phyloP scores from a whole-genome alignment of 176 grass and related monocot species.

The Metroxylon sagu region DNA sequence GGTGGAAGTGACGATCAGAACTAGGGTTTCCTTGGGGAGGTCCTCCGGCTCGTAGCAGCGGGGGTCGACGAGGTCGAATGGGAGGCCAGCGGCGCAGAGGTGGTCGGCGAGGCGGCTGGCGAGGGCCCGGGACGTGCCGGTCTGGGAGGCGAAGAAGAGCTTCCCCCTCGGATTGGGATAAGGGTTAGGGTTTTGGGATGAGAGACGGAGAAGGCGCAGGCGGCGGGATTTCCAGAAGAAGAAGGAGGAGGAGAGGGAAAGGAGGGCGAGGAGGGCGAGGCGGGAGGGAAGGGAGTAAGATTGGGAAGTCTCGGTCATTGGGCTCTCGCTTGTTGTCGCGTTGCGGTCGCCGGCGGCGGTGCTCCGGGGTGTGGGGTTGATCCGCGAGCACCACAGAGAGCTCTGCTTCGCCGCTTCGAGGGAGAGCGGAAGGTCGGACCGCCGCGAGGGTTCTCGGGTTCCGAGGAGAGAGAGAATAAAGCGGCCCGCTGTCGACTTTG shows the following conservation, averaged over 20 bases:
- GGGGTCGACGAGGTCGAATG: conserved; percentile 37
- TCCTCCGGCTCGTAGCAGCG: conserved; percentile 58
- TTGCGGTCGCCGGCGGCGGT: background rate
- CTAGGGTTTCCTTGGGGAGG: conserved; percentile 38
- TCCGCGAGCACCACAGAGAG: too few relatives aligned
- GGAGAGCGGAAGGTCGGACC: too few relatives aligned
- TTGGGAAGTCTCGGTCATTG: conserved; percentile 14
- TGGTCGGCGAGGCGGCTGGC: conserved; percentile 32
- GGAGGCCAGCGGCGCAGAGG: conserved; percentile 21
- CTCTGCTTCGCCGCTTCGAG: too few relatives aligned
- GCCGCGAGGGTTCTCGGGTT: too few relatives aligned
- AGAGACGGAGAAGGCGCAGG: conserved; percentile 28
- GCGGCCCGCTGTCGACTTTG: too few relatives aligned
- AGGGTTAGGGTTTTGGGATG: background rate
- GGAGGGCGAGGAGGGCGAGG: conserved; percentile 49
- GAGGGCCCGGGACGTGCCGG: conserved; percentile 63
- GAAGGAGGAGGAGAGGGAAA: conserved; percentile 64
- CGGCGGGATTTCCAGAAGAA: conserved; percentile 59
- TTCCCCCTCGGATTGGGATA: conserved; percentile 20
- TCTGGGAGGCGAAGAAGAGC: conserved; percentile 55
- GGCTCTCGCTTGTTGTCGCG: too few relatives aligned
- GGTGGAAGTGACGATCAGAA: conserved; percentile 58
- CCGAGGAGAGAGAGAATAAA: too few relatives aligned
- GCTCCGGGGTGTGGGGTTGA: background rate
- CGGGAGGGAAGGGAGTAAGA: conserved; percentile 29